These are phyloP conservation scores for Magnusiomyces ingens DNA, from an alignment of 1,139 yeast genomes.

Conservation along the genomic window DNA sequence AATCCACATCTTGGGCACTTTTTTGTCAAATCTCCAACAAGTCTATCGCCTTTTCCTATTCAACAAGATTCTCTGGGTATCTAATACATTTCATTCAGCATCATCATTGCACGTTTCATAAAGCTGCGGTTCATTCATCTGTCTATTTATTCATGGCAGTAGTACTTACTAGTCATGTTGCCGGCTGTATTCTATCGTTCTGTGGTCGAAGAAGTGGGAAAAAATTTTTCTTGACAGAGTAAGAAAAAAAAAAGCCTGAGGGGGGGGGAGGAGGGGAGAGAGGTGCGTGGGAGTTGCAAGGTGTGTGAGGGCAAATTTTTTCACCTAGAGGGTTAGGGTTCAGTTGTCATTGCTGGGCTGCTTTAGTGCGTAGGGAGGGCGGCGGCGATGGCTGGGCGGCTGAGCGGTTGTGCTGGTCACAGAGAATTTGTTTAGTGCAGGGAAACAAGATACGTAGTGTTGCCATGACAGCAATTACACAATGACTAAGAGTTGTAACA, in stretches of 20 bases:
- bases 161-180: constrained; percentile 18
- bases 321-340: neutral
- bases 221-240: no score
- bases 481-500: neutral
- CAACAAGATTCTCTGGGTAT: no score
- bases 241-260: constrained; percentile 1
- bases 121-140: neutral
- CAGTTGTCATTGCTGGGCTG: neutral
- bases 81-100: no score
- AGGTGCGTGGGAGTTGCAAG: neutral
- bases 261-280: constrained; percentile 3
- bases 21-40: no score
- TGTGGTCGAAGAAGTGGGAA: constrained; percentile 7
- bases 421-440: no score
- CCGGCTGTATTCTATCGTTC: constrained; percentile 13
- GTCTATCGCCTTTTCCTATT: no score
- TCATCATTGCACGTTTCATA: no score
- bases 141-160: neutral
- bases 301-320: neutral
- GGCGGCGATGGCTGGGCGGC: no score
- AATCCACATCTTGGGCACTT: no score
- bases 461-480: neutral
- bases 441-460: neutral
- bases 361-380: neutral
- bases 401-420: no score